Conservation (phyloP, 768 basidiomycete genomes). For the Clitopilus passeckerianus region DNA sequence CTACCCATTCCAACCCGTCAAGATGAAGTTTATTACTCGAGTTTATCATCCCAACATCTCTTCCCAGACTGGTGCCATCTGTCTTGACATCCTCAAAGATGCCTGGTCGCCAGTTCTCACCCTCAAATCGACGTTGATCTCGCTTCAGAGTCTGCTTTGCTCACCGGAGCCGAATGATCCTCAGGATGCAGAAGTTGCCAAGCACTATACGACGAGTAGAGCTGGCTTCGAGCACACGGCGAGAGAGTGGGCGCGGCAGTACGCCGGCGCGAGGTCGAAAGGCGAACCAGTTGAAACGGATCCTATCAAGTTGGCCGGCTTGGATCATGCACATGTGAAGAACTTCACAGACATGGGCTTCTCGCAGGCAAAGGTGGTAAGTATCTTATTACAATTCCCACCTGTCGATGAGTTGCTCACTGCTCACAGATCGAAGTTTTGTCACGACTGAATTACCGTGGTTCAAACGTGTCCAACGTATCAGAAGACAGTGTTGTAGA, state of each 20-base stretch:
- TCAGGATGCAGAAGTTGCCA: conserved; percentile 97
- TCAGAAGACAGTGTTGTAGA: conserved; percentile 75
- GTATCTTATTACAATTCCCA: conserved; percentile 24
- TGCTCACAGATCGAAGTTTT: conserved; percentile 75
- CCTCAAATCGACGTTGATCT: conserved; percentile 93
- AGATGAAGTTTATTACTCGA: conserved; percentile 98
- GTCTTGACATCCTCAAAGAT: conserved; percentile 83
- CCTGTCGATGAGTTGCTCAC: conserved; percentile 1
- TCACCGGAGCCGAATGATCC: conserved; percentile 95
- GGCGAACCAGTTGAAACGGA: conserved; percentile 45
- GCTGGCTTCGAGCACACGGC: conserved; percentile 89
- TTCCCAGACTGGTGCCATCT: conserved; percentile 91
- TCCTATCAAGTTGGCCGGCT: conserved; percentile 74
- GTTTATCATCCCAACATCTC: conserved; percentile 96
- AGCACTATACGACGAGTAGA: conserved; percentile 90
- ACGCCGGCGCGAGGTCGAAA: conserved; percentile 64
- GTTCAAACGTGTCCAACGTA: conserved; percentile 75
- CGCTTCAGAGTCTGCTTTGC: conserved; percentile 88
- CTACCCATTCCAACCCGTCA: conserved; percentile 90
- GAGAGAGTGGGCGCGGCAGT: conserved; percentile 89
- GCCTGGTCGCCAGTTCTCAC: conserved; percentile 96
- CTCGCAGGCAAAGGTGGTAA: conserved; percentile 75
- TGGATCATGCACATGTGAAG: conserved; percentile 79
- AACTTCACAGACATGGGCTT: conserved; percentile 85
- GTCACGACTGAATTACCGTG: conserved; percentile 81